Base-by-base conservation (phyloP, 1,284 basidiomycete species). In the Puccinia triticina region DNA sequence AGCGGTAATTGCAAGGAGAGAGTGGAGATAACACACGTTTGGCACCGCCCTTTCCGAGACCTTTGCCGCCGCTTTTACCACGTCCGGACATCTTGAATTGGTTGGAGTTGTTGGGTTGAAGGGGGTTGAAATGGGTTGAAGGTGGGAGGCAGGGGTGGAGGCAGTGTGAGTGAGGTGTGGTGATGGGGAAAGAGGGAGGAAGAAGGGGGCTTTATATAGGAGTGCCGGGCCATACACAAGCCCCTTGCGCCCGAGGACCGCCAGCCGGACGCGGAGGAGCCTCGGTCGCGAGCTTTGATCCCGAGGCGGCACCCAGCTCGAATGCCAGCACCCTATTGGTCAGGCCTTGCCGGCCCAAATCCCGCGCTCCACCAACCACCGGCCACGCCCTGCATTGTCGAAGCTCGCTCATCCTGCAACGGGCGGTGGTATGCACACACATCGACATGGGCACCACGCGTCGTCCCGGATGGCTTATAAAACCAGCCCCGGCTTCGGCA, bases 21-120 rank as follows among this genome's bases (percentile, higher is more conserved):
- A 50, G n/a, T n/a, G n/a, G n/a, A n/a, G n/a, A n/a, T n/a, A 43
- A 71, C 77, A 26, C 0, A 80, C 67, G 77, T 80, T 80, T 80
- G 40, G 77, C 77, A 57, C 77, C 93, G 87, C 93, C 93, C 91
- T 92, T 93, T 87, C 91, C 92, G 88, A 93, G 91, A 87, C 92
- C 92, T 50, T 50, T 50, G 16, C 48, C 48, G 18, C 48, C 48
- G 48, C 48, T 50, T 50, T 92, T 92, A 88, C 92, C 92, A 88
- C 92, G 91, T 86, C 92, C 92, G 89, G 92, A 92, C 92, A 92
- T 93, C 14, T 57, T 75, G 64, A 34, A 57, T n/a, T n/a, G n/a
- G n/a, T 50, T 55, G 29, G 11, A 12, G 40, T 53, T 53, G 43
- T 46, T 46, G 43, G 43, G n/a, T n/a, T 46, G 43, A 46, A 14